Conservation (phyloP, 805 yeast species). For the Ogataea nonfermentans region DNA sequence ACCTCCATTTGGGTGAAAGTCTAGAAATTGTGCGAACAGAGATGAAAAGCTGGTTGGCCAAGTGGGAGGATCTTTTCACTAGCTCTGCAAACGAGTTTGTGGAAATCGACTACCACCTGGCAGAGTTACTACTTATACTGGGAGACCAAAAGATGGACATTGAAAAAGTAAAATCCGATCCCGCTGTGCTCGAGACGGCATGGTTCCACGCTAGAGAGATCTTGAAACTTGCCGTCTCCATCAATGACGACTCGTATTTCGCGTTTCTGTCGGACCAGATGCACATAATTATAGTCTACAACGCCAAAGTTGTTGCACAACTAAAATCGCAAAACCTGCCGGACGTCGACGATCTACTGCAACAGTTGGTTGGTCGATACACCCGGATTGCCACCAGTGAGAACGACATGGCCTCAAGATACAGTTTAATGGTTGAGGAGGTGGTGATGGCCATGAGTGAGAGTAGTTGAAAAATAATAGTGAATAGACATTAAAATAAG, state of each 20-base stretch:
- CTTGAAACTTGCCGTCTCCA: constrained; percentile 38
- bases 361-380: constrained; percentile 3
- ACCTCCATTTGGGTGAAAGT: constrained; percentile 40
- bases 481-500: background rate
- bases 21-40: constrained; percentile 33
- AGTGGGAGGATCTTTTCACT: constrained; percentile 66
- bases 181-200: constrained; percentile 30
- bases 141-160: constrained; percentile 11
- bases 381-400: constrained; percentile 4
- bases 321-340: constrained; percentile 12
- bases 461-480: constrained; percentile 1
- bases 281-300: constrained; percentile 50
- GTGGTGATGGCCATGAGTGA: background rate
- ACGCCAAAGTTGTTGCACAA: constrained; percentile 37
- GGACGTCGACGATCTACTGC: background rate
- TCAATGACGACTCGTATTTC: constrained; percentile 51
- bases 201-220: constrained; percentile 41
- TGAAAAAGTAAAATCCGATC: constrained; percentile 8
- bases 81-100: constrained; percentile 76
- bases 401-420: constrained; percentile 6
- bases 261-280: constrained; percentile 71
- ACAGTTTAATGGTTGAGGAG: constrained; percentile 1
- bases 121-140: constrained; percentile 46
- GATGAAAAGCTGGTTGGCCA: constrained; percentile 58
- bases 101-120: constrained; percentile 66